phyloP scores from a whole-genome alignment of 257 asterid species.

The Avicennia marina region DNA sequence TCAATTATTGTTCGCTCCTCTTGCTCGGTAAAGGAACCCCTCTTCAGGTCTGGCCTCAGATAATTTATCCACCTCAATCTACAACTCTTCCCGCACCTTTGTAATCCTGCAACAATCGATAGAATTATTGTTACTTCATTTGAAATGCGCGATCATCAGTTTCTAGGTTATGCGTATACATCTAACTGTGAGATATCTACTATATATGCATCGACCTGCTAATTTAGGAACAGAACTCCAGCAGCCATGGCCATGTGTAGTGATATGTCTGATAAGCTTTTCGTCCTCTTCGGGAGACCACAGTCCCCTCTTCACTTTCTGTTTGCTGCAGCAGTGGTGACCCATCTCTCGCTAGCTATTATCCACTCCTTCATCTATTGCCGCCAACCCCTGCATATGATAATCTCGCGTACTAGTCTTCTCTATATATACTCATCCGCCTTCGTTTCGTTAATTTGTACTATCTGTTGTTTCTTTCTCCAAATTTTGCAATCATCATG shows the following conservation, averaged over 20 bases:
- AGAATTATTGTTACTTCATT: too few species aligned
- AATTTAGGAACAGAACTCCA: conserved; percentile 94
- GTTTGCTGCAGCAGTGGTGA: conserved; percentile 95
- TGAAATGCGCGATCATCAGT: too few species aligned
- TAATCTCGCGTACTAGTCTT: background rate
- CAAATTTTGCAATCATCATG: too few species aligned
- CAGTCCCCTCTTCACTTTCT: conserved; percentile 85
- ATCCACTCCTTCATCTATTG: too few species aligned
- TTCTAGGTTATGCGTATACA: too few species aligned
- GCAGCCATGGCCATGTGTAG: conserved; percentile 79
- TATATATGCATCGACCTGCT: conserved; percentile 35
- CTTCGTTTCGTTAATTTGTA: too few species aligned
- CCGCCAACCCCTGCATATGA: too few species aligned
- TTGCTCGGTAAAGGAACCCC: conserved; percentile 75
- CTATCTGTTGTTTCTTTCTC: too few species aligned
- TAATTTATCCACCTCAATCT: conserved; percentile 92
- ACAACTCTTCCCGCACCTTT: conserved; percentile 96
- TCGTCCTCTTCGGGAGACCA: conserved; percentile 99
- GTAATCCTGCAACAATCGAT: too few species aligned
- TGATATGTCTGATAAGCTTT: conserved; percentile 63
- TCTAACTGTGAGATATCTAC: too few species aligned
- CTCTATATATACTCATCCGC: background rate
- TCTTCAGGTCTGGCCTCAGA: conserved; percentile 83
- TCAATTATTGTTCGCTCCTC: conserved; percentile 82
- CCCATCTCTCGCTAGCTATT: conserved; percentile 33